phyloP scores from a whole-genome alignment of 805 yeast species.

The Nakazawaea populi region DNA sequence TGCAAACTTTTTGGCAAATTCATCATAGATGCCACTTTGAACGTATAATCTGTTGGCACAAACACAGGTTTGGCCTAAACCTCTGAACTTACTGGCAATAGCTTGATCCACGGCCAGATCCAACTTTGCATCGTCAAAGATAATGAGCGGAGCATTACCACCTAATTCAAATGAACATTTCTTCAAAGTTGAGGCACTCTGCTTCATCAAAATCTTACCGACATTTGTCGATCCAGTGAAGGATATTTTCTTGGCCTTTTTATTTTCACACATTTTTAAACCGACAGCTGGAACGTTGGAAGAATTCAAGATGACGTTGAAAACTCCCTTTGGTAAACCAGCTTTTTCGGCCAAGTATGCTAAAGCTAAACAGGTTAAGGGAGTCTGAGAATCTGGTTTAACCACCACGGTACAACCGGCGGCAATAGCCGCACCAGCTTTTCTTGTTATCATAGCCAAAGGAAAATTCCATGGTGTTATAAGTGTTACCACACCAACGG shows the following conservation, averaged over 20 bases:
- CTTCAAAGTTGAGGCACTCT: constrained; percentile 57
- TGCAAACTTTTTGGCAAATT: constrained; percentile 45
- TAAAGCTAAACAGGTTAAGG: constrained; percentile 64
- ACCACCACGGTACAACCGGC: constrained; percentile 76
- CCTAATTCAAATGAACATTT: constrained; percentile 72
- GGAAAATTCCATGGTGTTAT: constrained; percentile 88
- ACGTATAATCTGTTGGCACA: constrained; percentile 71
- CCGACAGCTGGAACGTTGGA: constrained; percentile 42
- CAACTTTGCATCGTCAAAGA: constrained; percentile 67
- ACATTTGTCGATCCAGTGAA: constrained; percentile 78
- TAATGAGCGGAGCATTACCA: constrained; percentile 76
- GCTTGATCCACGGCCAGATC: constrained; percentile 65
- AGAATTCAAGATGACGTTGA: constrained; percentile 57
- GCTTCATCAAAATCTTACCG: constrained; percentile 62
- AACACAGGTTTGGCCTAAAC: constrained; percentile 78
- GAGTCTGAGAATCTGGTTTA: constrained; percentile 76
- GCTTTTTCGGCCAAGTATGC: constrained; percentile 58
- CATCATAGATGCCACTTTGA: constrained; percentile 57
- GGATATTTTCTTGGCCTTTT: constrained; percentile 55
- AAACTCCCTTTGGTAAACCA: constrained; percentile 65
- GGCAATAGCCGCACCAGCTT: constrained; percentile 71
- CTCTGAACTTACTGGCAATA: constrained; percentile 63
- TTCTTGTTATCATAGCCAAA: constrained; percentile 69
- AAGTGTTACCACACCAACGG: constrained; percentile 75
- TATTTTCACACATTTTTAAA: constrained; percentile 48